Conservation (phyloP, 306 rosid species). For the Nissolia schottii region DNA sequence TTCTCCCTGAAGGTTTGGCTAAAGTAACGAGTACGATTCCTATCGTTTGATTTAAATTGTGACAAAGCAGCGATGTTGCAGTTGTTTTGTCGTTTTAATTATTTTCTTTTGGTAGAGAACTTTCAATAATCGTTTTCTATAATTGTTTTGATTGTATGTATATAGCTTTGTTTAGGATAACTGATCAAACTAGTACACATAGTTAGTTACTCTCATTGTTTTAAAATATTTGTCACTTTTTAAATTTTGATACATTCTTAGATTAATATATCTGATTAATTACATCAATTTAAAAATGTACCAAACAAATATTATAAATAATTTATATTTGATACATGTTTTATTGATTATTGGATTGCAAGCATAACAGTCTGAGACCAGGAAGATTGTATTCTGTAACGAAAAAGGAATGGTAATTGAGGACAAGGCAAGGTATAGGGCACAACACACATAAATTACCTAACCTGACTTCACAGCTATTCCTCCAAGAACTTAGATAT, state of each 20-base stretch:
- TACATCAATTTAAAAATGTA: too few relatives aligned
- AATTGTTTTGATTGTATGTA: background rate
- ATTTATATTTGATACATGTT: background rate
- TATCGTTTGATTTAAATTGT: background rate
- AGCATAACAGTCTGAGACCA: background rate
- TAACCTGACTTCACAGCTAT: conserved; percentile 18
- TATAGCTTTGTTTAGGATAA: background rate
- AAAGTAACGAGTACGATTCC: background rate
- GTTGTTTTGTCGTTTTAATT: background rate
- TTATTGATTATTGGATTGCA: background rate
- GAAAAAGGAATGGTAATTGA: conserved; percentile 7
- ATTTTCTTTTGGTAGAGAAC: background rate
- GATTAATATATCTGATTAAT: too few relatives aligned
- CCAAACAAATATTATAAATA: too few relatives aligned
- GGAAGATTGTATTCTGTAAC: background rate
- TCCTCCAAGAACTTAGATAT: background rate
- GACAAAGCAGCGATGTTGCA: background rate
- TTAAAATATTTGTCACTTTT: too few relatives aligned
- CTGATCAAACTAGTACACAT: background rate
- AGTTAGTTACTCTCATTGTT: too few relatives aligned
- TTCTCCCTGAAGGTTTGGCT: background rate
- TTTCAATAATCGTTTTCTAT: background rate
- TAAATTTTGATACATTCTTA: too few relatives aligned
- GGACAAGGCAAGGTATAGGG: conserved; percentile 17
- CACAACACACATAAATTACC: background rate